Conservation (phyloP, 805 yeast species). For the Wickerhamiella australiensis region DNA sequence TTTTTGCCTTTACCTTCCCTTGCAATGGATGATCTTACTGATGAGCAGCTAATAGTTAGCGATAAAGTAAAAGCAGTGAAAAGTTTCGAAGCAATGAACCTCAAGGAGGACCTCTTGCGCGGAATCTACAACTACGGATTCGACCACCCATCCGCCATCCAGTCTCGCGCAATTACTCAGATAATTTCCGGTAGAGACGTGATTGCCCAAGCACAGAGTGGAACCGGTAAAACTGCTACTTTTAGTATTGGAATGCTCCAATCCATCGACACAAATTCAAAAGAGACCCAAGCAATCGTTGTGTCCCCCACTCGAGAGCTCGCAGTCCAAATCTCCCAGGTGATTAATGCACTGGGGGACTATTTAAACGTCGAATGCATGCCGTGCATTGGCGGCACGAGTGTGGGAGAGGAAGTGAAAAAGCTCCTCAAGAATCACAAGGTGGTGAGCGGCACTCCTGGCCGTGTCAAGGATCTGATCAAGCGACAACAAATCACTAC, state of each 20-base stretch:
- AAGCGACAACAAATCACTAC: slow-evolving; percentile 67
- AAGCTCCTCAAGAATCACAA: slow-evolving; percentile 65
- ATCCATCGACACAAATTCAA: slow-evolving; percentile 58
- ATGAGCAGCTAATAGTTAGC: slow-evolving; percentile 45
- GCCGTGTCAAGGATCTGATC: slow-evolving; percentile 84
- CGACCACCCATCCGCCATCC: slow-evolving; percentile 73
- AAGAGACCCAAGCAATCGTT: slow-evolving; percentile 78
- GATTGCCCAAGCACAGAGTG: slow-evolving; percentile 97
- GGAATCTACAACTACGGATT: slow-evolving; percentile 74
- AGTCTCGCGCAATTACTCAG: slow-evolving; percentile 67
- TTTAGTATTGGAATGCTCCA: slow-evolving; percentile 90
- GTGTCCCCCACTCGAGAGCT: slow-evolving; percentile 94
- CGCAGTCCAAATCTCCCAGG: slow-evolving; percentile 85
- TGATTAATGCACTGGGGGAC: slow-evolving; percentile 73
- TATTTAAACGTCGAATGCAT: slow-evolving; percentile 77
- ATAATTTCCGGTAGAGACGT: slow-evolving; percentile 63
- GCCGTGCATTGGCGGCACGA: slow-evolving; percentile 91
- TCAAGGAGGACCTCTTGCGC: slow-evolving; percentile 32
- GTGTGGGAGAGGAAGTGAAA: slow-evolving; percentile 59
- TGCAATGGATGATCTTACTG: slow-evolving; percentile 21
- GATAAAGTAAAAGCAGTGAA: slow-evolving; percentile 37
- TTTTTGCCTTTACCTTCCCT: not conserved
- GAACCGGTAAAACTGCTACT: slow-evolving; percentile 98
- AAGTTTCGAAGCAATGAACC: slow-evolving; percentile 26
- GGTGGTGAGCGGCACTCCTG: slow-evolving; percentile 94